Evolutionary conservation across 352 stramenopile genomes (phyloP).

Genomic region (Pythium utonaiense): DNA sequence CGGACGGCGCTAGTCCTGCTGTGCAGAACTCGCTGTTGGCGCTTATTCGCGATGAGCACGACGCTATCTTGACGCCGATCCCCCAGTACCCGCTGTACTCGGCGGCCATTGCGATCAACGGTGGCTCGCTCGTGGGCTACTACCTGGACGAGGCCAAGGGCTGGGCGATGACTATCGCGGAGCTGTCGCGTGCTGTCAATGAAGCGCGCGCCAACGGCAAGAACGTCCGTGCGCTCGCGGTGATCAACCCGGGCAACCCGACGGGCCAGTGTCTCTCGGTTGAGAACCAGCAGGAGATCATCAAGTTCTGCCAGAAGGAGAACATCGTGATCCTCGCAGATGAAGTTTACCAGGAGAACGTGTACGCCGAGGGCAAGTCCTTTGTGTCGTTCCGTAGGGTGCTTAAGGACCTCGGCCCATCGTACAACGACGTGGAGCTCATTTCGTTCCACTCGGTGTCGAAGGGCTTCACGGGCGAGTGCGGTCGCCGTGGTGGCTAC

Average conservation of each 20-base stretch:
- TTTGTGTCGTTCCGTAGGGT: slow-evolving; percentile 97
- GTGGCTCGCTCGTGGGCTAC: slow-evolving; percentile 94
- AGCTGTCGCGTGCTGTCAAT: slow-evolving; percentile 89
- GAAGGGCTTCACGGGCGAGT: slow-evolving; percentile 99
- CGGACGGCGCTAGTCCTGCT: slow-evolving; percentile 94
- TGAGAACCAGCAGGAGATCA: slow-evolving; percentile 93
- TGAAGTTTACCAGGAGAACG: slow-evolving; percentile 99
- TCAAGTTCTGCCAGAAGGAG: slow-evolving; percentile 94
- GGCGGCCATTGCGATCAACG: slow-evolving; percentile 94
- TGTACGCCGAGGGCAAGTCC: slow-evolving; percentile 90
- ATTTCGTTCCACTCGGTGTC: slow-evolving; percentile 98
- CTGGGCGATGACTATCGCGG: slow-evolving; percentile 88
- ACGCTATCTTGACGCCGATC: slow-evolving; percentile 95
- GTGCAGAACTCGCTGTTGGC: slow-evolving; percentile 92
- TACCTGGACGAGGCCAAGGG: slow-evolving; percentile 95
- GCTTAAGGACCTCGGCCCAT: slow-evolving; percentile 83
- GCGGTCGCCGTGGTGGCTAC: slow-evolving; percentile 95
- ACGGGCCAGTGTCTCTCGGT: slow-evolving; percentile 89
- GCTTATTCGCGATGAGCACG: slow-evolving; percentile 85
- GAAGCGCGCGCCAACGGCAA: slow-evolving; percentile 89
- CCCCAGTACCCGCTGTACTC: slow-evolving; percentile 99
- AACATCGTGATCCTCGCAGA: slow-evolving; percentile 96
- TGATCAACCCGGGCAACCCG: slow-evolving; percentile 99
- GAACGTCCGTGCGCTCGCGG: slow-evolving; percentile 92
- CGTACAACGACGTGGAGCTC: slow-evolving; percentile 91